These are phyloP conservation scores for Pseudoturritis turrita DNA, from an alignment of 345 rosid species.

Conservation along the genomic window DNA sequence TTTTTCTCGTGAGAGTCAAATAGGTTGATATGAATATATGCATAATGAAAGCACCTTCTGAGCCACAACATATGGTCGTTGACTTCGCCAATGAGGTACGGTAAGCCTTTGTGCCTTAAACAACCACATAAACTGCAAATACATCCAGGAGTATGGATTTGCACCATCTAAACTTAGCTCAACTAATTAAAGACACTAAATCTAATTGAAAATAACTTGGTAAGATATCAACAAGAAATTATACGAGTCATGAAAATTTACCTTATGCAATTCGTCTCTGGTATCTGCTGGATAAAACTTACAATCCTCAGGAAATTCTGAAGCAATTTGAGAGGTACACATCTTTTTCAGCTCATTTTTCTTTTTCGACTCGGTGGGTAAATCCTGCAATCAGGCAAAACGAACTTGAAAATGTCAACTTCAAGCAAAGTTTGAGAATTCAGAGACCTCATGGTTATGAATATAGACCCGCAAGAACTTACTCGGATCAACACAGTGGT, in stretches of 20 bases:
- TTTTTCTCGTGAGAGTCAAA: not conserved
- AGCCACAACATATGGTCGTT: conserved; percentile 72
- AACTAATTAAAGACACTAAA: not conserved
- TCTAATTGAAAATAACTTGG: not conserved
- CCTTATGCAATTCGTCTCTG: conserved; percentile 92
- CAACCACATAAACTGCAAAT: conserved; percentile 76
- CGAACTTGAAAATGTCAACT: conserved; percentile 2
- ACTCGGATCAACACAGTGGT: conserved; percentile 83
- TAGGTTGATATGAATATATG: not conserved
- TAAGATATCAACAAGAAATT: not conserved
- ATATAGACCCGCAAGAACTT: conserved; percentile 34
- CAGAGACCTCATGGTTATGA: not conserved
- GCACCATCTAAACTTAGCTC: not conserved
- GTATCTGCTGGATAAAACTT: conserved; percentile 85
- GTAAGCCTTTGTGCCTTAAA: conserved; percentile 83
- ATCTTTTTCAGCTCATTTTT: conserved; percentile 65
- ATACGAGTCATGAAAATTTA: conserved; percentile 18
- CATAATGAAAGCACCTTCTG: conserved; percentile 49
- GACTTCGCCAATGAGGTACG: conserved; percentile 84
- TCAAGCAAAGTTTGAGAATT: not conserved
- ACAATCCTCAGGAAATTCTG: conserved; percentile 88
- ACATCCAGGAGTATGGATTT: not conserved
- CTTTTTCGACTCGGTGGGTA: conserved; percentile 63
- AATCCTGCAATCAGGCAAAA: conserved; percentile 45
- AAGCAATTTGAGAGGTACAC: conserved; percentile 55